Base-by-base conservation (phyloP, 2,329 filamentous ascomycete genomes). In the Fusarium liriodendri region DNA sequence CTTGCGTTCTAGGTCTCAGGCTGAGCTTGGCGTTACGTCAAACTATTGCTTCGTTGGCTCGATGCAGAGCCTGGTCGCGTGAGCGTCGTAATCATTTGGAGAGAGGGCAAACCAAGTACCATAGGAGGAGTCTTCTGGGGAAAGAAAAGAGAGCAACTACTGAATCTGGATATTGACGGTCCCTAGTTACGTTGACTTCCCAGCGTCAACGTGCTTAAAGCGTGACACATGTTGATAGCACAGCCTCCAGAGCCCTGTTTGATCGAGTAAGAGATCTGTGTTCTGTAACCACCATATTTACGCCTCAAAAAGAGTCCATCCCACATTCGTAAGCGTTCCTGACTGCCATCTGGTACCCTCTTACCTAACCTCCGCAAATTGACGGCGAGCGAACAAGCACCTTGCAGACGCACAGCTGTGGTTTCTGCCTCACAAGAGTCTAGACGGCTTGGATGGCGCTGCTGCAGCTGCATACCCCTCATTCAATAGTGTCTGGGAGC, bases 21-120 rank as follows among this genome's bases (percentile, higher is more conserved):
- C 9, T n/a, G 14, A 38, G 54, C 54, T 57, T 57, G 54, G 54
- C 54, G 54, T 57, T 57, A 57, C 33, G 54, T 38, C 52, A 55
- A 57, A 16, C 20, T 55, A 18, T 22, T 25, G 54, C 20, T 57
- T 37, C 32, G 33, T 38, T 57, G 32, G 33, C 20, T 57, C 9
- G 25, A 20, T 16, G 37, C 27, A 14, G 27, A 54, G 47, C 47
- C 18, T 32, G 47, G 47, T 54, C 47, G 47, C 18, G 27, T 32
- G 47, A 52, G 47, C 16, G 10, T 29, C 25, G 25, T 52, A 50
- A 11, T 27, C 25, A 20, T 6, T 14, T 32, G 10, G 10, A 32
- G 10, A 6, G 6, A 13, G 47, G 10, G 27, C 10, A 32, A 32
- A n/a, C 18, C 4, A 52, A 8, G 6, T 20, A 10, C 18, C 2